Base-by-base conservation (phyloP, 257 asterid genomes). In the Solanum etuberosum region DNA sequence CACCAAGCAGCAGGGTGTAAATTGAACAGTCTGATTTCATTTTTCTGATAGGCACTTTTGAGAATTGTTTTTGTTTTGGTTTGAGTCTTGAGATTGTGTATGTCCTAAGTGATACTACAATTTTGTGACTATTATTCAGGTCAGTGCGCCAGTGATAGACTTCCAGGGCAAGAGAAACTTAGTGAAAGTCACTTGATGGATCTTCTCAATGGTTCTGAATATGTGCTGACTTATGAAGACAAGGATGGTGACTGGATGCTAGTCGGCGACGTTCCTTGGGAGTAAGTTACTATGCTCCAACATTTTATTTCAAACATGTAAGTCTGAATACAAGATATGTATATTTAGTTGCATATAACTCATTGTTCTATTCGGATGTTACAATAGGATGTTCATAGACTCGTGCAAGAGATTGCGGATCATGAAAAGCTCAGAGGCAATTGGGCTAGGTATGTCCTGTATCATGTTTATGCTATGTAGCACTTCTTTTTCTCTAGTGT, bases 191-290 rank as follows among this genome's bases (percentile, higher is more conserved):
- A 86, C 87, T 90, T 92, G 80, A 93, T 88, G 92, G 96, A 93
- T 92, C 94, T 92, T 48, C 90, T 93, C 83, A 94, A 90, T 46
- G 94, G 95, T 63, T 93, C 96, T 8, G 98, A 93, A 31, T 94
- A 92, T 82, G 96, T 94, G 90, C 93, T 93, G 46, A 95, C 98
- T 0, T 95, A 92, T 40, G 96, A 95, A 90, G 98, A 94, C 83
- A 95, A 94, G 90, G 96, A 95, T 46, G 94, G 95, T n/a, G 97
- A 94, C 25, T 94, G 96, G 98, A 95, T 95, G 98, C 98, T 95
- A 23, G 98, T 95, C 29, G 98, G 98, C 0, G 98, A 95, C 61
- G 97, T 95, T 87, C 98, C 98, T 3, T 95, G 98, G 97, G 97
- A 90, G 98, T 95, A 92, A 83, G 95, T 90, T 83, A 14, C 32